Percentiles rank a stretch among this genome's conserved stretches.
Evolutionary conservation across 2,329 filamentous ascomycete species (phyloP).

Genomic region (Beauveria bassiana): DNA sequence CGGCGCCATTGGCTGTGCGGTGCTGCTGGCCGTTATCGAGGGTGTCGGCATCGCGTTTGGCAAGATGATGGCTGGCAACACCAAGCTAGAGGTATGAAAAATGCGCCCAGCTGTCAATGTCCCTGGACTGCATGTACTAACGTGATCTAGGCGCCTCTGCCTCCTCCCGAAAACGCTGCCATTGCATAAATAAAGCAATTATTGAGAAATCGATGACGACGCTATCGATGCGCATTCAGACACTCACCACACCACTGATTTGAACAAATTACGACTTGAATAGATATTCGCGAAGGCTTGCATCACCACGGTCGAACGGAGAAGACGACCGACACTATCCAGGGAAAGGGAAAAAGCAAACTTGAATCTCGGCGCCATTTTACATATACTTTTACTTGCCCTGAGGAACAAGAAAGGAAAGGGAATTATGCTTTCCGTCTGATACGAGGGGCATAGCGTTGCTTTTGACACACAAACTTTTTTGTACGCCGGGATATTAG

Average conservation of each 20-base stretch:
- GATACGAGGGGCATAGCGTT: constrained; percentile 8
- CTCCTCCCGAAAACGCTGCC: constrained; percentile 22
- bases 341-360: background rate
- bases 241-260: constrained; percentile 11
- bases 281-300: background rate
- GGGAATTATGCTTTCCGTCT: background rate
- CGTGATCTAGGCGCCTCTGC: constrained; percentile 17
- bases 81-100: constrained; percentile 61
- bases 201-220: background rate
- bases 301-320: background rate
- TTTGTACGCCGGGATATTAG: constrained; percentile 7
- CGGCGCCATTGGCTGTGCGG: constrained; percentile 91
- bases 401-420: background rate
- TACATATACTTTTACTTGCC: constrained; percentile 7
- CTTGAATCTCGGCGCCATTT: constrained; percentile 1
- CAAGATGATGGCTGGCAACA: constrained; percentile 86
- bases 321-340: background rate
- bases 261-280: constrained; percentile 8
- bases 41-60: constrained; percentile 94
- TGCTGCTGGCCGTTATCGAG: constrained; percentile 91
- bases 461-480: constrained; percentile 6
- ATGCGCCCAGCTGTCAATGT: too few species aligned
- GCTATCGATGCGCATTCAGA: background rate
- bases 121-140: constrained; percentile 9
- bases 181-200: constrained; percentile 21